Percentiles rank a stretch among this genome's conserved stretches.
Evolutionary conservation across 2,329 filamentous ascomycete species (phyloP).

Genomic region (Ophiocordyceps robertsii): DNA sequence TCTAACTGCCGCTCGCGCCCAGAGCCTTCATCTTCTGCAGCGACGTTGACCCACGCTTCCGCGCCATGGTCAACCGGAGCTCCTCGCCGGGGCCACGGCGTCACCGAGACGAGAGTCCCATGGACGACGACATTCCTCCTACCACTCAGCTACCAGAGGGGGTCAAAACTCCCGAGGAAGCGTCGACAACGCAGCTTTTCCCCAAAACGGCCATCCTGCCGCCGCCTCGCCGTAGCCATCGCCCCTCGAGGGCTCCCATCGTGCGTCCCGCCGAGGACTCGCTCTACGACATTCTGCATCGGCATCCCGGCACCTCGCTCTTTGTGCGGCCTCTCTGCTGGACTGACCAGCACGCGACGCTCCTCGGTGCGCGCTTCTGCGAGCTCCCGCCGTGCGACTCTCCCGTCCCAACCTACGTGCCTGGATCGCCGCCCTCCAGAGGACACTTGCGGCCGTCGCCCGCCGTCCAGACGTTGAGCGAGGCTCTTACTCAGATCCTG

Average conservation of each 20-base stretch:
- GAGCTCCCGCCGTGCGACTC: slow-evolving; percentile 26
- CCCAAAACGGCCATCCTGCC: no score
- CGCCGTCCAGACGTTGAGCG: slow-evolving; percentile 27
- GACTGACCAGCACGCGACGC: slow-evolving; percentile 35
- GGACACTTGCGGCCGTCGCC: slow-evolving; percentile 24
- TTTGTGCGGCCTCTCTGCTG: slow-evolving; percentile 40
- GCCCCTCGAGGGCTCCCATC: not conserved
- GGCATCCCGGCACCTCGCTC: slow-evolving; percentile 31
- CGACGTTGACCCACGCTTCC: not conserved
- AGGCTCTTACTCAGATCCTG: slow-evolving; percentile 29
- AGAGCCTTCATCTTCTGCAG: not conserved
- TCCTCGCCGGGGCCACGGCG: no score
- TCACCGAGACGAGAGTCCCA: no score
- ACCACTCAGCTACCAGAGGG: no score
- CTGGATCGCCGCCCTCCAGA: slow-evolving; percentile 20
- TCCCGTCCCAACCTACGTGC: slow-evolving; percentile 22
- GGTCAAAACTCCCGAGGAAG: no score
- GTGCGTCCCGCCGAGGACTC: slow-evolving; percentile 24
- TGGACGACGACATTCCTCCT: no score
- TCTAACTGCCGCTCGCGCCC: not conserved
- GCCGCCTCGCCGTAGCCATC: no score
- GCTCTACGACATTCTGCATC: slow-evolving; percentile 36
- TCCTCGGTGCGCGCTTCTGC: slow-evolving; percentile 34
- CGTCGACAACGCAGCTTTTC: no score
- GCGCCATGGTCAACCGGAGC: not conserved